Evolutionary conservation across 768 basidiomycete species (phyloP).

Genomic region (Dioszegia aurantiaca): DNA sequence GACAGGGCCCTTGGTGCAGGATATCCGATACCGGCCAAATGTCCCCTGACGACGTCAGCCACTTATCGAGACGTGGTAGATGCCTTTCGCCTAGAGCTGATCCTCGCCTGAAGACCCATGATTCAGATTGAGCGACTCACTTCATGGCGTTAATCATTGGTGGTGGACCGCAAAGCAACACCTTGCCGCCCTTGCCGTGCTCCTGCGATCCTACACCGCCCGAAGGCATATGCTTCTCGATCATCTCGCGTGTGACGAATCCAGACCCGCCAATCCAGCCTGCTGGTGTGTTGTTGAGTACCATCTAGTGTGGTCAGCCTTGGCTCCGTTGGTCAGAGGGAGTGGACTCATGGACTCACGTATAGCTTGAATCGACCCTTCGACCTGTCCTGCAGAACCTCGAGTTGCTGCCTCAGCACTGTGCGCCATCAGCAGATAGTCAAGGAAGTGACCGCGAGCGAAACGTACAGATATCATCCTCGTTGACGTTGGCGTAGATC

Average conservation of each 20-base stretch:
- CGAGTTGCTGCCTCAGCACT: slow-evolving; percentile 79
- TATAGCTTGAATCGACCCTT: slow-evolving; percentile 70
- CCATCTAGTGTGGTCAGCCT: slow-evolving; percentile 59
- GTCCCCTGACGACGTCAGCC: slow-evolving; percentile 61
- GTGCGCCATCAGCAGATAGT: neutral
- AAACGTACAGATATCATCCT: slow-evolving; percentile 71
- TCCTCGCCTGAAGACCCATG: too few relatives aligned
- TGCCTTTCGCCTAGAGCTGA: too few relatives aligned
- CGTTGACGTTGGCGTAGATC: slow-evolving; percentile 94
- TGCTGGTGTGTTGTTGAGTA: slow-evolving; percentile 84
- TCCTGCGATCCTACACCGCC: slow-evolving; percentile 40
- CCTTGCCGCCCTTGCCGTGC: slow-evolving; percentile 47
- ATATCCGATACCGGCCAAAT: slow-evolving; percentile 82
- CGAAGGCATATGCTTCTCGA: slow-evolving; percentile 71
- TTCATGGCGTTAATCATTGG: slow-evolving; percentile 79
- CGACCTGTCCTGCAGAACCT: slow-evolving; percentile 67
- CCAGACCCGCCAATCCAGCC: slow-evolving; percentile 83
- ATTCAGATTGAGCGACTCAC: too few relatives aligned
- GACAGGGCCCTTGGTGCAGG: slow-evolving; percentile 82
- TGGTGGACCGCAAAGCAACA: slow-evolving; percentile 58
- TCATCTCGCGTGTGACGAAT: slow-evolving; percentile 89
- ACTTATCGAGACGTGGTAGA: too few relatives aligned
- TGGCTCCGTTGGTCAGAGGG: neutral
- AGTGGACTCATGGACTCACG: slow-evolving; percentile 29
- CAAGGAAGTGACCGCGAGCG: neutral